Conservation (phyloP, 140 eudicot species). For the Senecio squalidus region DNA sequence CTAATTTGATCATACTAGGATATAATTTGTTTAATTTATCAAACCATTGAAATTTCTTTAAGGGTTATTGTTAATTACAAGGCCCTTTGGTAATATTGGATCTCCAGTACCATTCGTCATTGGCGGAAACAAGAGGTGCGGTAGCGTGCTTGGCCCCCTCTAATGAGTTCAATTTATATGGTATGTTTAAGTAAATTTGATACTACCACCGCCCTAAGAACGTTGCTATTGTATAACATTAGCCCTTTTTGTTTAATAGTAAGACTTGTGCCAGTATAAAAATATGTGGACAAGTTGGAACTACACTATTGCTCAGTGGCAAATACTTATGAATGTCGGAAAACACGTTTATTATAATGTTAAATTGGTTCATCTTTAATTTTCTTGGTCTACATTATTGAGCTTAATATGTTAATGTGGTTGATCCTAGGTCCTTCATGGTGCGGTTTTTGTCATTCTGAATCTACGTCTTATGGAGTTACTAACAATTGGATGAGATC, state of each 20-base stretch:
- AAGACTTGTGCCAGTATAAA: not conserved
- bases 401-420: conserved; percentile 1
- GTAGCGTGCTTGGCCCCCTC: no score
- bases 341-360: not conserved
- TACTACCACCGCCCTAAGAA: no score
- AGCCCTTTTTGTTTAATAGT: conserved; percentile 1
- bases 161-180: no score
- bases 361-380: conserved; percentile 8
- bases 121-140: no score
- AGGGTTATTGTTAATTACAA: no score
- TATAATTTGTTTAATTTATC: no score
- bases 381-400: not conserved
- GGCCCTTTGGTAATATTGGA: no score
- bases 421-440: conserved; percentile 39
- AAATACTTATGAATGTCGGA: not conserved
- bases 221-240: not conserved
- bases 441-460: conserved; percentile 52
- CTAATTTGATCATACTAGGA: no score
- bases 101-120: no score
- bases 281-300: not conserved
- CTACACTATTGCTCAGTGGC: not conserved
- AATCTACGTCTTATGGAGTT: conserved; percentile 55
- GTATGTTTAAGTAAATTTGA: no score
- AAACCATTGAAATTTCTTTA: no score
- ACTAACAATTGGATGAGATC: conserved; percentile 44